These are phyloP conservation scores for Zygosaccharomyces gambellarensis DNA, from an alignment of 805 yeast genomes.

Conservation along the genomic window DNA sequence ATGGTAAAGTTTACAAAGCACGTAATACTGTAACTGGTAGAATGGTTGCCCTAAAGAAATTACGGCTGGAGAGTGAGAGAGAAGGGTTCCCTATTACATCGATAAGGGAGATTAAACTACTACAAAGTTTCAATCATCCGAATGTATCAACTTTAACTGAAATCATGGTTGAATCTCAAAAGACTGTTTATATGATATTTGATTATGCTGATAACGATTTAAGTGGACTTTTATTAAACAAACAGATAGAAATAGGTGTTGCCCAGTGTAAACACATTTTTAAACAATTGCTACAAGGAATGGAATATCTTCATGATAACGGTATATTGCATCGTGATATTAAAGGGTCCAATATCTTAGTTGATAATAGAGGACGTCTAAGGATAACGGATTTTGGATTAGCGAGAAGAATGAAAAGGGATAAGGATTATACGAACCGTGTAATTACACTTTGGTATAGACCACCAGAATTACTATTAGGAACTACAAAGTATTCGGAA, in stretches of 20 bases:
- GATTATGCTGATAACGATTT: conserved; percentile 93
- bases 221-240: conserved; percentile 79
- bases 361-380: conserved; percentile 56
- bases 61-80: conserved; percentile 78
- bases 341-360: conserved; percentile 71
- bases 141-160: conserved; percentile 80
- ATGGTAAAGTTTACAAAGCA: conserved; percentile 62
- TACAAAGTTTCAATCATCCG: conserved; percentile 72
- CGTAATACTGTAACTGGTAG: conserved; percentile 60
- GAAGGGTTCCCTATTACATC: conserved; percentile 98
- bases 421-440: conserved; percentile 78
- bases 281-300: conserved; percentile 61
- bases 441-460: conserved; percentile 97
- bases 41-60: conserved; percentile 78
- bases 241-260: conserved; percentile 54
- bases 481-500: conserved; percentile 83
- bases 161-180: conserved; percentile 72
- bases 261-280: conserved; percentile 65
- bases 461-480: conserved; percentile 89
- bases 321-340: conserved; percentile 75
- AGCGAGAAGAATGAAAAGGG: conserved; percentile 67
- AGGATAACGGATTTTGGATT: conserved; percentile 81
- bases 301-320: conserved; percentile 62
- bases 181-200: conserved; percentile 78
- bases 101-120: conserved; percentile 78